Percentiles rank a stretch among this genome's conserved stretches.
These are phyloP conservation scores for Aspergillus sergii DNA, from an alignment of 2,329 filamentous ascomycete genomes.

Conservation along the genomic window DNA sequence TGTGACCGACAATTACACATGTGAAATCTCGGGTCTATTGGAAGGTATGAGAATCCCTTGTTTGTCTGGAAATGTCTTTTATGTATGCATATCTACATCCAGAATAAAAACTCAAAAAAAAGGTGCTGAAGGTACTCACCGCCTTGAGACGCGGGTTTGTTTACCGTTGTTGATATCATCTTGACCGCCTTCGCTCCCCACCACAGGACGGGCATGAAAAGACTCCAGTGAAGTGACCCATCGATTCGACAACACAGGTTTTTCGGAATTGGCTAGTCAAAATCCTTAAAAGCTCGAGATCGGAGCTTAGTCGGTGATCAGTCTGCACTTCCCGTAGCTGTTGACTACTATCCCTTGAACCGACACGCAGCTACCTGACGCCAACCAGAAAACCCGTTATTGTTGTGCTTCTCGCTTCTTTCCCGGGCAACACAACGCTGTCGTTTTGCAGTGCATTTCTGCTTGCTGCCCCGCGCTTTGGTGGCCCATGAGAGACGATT, in stretches of 20 bases:
- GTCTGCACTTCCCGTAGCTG: background rate
- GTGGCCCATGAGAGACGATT: constrained; percentile 14
- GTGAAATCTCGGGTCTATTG: background rate
- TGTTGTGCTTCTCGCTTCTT: constrained; percentile 20
- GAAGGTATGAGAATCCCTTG: background rate
- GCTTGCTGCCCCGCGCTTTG: constrained; percentile 17
- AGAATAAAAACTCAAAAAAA: background rate
- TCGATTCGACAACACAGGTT: constrained; percentile 35
- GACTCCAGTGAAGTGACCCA: constrained; percentile 54
- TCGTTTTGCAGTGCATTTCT: constrained; percentile 18
- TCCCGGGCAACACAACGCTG: constrained; percentile 25
- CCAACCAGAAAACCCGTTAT: constrained; percentile 10
- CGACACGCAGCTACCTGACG: constrained; percentile 16
- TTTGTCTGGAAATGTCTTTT: background rate
- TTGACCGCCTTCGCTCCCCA: constrained; percentile 49
- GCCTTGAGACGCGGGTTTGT: constrained; percentile 38
- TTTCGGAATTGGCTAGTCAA: constrained; percentile 2
- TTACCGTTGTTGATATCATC: constrained; percentile 32
- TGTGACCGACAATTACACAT: background rate
- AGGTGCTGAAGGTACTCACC: constrained; percentile 28
- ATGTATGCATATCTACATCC: background rate
- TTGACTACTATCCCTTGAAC: constrained; percentile 3
- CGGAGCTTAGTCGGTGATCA: constrained; percentile 2
- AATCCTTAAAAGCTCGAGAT: constrained; percentile 1
- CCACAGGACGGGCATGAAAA: constrained; percentile 40